A percentile compares a stretch with the other conserved stretches of the same genome.
phyloP scores from a whole-genome alignment of 2,329 filamentous ascomycete genomes.

The Aspergillus sp. region DNA sequence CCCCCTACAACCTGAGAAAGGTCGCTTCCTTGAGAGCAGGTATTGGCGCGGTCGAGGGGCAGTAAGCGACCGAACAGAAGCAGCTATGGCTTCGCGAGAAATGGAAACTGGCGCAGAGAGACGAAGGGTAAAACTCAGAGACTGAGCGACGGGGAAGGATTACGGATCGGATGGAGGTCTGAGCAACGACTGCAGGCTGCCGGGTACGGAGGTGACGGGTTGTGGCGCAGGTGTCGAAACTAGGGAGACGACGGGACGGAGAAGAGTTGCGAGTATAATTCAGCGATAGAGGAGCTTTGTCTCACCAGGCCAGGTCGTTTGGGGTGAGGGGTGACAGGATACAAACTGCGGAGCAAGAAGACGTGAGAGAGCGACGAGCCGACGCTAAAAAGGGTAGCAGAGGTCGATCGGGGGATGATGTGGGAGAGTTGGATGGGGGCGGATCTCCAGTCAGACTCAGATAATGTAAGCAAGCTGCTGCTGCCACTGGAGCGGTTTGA shows the following conservation, averaged over 20 bases:
- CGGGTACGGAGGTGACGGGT: conserved; percentile 19
- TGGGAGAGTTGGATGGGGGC: conserved; percentile 23
- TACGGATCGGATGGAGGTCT: conserved; percentile 19
- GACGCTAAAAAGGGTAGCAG: conserved; percentile 26
- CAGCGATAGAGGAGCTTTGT: conserved; percentile 11
- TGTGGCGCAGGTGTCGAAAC: conserved; percentile 21
- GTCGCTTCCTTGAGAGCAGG: neutral
- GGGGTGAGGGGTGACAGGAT: conserved; percentile 25
- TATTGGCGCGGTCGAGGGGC: conserved; percentile 11
- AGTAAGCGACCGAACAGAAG: conserved; percentile 11
- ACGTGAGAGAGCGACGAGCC: conserved; percentile 25
- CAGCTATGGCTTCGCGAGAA: conserved; percentile 11
- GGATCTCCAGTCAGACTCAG: conserved; percentile 20
- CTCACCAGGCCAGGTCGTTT: conserved; percentile 9
- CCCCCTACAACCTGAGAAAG: conserved; percentile 1
- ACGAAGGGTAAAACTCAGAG: conserved; percentile 14
- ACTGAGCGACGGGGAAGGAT: conserved; percentile 13
- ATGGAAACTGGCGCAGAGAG: conserved; percentile 17
- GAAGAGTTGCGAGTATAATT: conserved; percentile 9
- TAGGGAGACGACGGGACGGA: conserved; percentile 14
- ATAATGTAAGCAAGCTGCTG: conserved; percentile 25
- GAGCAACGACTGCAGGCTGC: conserved; percentile 23
- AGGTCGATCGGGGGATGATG: conserved; percentile 26
- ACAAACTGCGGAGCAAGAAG: conserved; percentile 25
- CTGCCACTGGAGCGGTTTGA: conserved; percentile 4